Conservation (phyloP, 768 basidiomycete species). For the Gyrodon lividus region DNA sequence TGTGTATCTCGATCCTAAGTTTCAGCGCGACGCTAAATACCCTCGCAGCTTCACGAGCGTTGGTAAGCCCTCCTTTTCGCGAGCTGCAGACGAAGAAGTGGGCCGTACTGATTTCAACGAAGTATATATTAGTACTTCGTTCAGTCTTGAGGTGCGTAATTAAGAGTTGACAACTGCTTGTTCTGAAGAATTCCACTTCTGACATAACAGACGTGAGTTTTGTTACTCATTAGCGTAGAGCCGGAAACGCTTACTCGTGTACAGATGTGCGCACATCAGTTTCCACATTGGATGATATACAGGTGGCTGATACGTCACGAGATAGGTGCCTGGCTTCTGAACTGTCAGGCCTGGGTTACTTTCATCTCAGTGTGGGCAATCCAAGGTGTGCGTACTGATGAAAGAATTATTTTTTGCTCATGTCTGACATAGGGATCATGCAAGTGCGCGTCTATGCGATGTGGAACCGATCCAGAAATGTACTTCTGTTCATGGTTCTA, state of each 20-base stretch:
- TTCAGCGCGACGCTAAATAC: neutral
- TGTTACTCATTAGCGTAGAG: neutral
- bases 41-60: neutral
- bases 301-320: neutral
- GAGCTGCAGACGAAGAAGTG: neutral
- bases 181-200: neutral
- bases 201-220: neutral
- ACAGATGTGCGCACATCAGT: neutral
- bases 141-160: neutral
- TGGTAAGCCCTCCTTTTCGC: neutral
- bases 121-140: neutral
- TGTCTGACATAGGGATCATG: neutral
- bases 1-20: neutral
- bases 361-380: neutral
- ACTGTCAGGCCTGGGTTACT: neutral
- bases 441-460: slow-evolving; percentile 7
- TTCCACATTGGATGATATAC: neutral
- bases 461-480: neutral
- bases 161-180: neutral
- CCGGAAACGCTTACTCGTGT: neutral
- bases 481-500: neutral
- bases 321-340: neutral
- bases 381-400: neutral
- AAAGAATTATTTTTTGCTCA: neutral
- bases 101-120: neutral